phyloP scores from a whole-genome alignment of 768 basidiomycete species.

The Tylopilus vinaceipallidus region DNA sequence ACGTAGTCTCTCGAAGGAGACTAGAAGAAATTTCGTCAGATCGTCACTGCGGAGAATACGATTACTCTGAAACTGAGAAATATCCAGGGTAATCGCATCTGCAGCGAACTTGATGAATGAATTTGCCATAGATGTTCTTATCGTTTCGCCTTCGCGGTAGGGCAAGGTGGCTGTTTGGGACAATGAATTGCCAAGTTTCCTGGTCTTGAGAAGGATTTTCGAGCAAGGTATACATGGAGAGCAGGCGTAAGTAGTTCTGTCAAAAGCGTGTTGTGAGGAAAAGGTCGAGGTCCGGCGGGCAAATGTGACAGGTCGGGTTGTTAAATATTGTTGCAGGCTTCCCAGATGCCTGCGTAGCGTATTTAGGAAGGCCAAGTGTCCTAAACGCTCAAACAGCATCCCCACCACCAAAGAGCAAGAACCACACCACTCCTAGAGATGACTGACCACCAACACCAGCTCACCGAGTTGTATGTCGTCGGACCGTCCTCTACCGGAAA shows the following conservation, averaged over 20 bases:
- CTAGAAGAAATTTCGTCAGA: conserved; percentile 51
- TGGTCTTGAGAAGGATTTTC: conserved; percentile 46
- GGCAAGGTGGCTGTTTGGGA: conserved; percentile 31
- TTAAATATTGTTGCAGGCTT: too few species aligned
- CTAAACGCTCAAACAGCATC: conserved; percentile 8
- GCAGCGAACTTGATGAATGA: conserved; percentile 49
- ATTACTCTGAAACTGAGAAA: conserved; percentile 51
- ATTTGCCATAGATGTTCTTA: conserved; percentile 41
- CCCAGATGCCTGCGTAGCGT: neutral
- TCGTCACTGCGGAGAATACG: conserved; percentile 60
- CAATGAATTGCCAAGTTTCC: conserved; percentile 48
- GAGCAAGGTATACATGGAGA: conserved; percentile 34
- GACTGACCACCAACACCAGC: conserved; percentile 10
- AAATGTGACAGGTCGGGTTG: too few species aligned
- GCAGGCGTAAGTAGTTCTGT: neutral
- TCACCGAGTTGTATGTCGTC: conserved; percentile 41
- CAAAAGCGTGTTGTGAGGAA: neutral
- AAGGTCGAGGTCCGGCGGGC: too few species aligned
- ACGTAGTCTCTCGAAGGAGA: conserved; percentile 51
- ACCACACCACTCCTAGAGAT: conserved; percentile 12
- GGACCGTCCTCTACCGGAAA: conserved; percentile 70
- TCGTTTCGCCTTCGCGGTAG: conserved; percentile 26
- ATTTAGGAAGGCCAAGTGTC: conserved; percentile 11
- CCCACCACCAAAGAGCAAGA: conserved; percentile 16
- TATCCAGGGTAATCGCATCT: conserved; percentile 49